These are phyloP conservation scores for Populus euphratica DNA, from an alignment of 345 rosid species.

Conservation along the genomic window DNA sequence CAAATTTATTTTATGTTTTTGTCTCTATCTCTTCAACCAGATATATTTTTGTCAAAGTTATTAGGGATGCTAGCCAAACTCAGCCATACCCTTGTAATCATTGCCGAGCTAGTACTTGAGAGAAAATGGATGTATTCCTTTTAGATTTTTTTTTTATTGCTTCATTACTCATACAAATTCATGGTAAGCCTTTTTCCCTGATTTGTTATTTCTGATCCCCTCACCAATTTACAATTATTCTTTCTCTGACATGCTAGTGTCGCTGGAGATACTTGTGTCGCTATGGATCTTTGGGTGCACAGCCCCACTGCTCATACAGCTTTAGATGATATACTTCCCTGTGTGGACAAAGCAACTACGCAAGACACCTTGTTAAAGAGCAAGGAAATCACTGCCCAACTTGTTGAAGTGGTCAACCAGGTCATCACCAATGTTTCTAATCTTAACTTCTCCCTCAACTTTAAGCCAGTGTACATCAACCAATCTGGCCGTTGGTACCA, in stretches of 20 bases:
- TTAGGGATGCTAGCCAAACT: too few relatives aligned
- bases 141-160: background rate
- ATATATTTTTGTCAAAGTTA: too few relatives aligned
- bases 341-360: constrained; percentile 72
- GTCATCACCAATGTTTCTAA: constrained; percentile 94
- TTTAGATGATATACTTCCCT: constrained; percentile 77
- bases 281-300: constrained; percentile 83
- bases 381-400: constrained; percentile 74
- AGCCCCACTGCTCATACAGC: constrained; percentile 79
- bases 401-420: constrained; percentile 69
- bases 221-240: background rate
- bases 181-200: background rate
- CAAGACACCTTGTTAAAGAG: constrained; percentile 62
- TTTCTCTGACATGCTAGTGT: constrained; percentile 43
- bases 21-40: too few relatives aligned
- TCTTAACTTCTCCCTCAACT: constrained; percentile 84
- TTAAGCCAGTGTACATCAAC: constrained; percentile 67
- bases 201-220: too few relatives aligned
- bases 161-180: background rate
- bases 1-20: too few relatives aligned
- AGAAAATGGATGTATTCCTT: background rate
- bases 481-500: constrained; percentile 90
- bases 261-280: constrained; percentile 81
- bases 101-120: background rate
- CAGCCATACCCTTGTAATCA: too few relatives aligned